Evolutionary conservation across 139 green algal genomes (phyloP).

Genomic region (Chlorella vulgaris): DNA sequence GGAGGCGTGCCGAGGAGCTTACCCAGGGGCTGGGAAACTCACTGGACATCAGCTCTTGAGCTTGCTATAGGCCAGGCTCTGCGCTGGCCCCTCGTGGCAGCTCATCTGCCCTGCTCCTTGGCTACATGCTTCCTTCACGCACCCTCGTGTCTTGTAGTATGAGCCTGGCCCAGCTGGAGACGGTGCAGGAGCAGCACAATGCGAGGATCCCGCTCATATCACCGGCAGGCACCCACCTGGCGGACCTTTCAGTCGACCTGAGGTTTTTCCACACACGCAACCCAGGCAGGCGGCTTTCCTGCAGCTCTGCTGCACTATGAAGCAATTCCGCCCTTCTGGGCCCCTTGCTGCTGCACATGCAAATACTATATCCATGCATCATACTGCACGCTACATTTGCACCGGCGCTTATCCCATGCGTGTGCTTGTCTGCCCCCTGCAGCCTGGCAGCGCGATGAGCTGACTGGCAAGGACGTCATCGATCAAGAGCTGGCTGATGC

Average conservation of each 20-base stretch:
- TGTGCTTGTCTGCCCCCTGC: background rate
- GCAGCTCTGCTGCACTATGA: too few relatives aligned
- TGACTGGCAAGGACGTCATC: background rate
- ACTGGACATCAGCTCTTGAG: too few relatives aligned
- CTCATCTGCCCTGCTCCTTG: background rate
- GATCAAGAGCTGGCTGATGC: background rate
- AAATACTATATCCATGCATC: background rate
- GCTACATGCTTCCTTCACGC: background rate
- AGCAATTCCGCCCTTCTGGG: too few relatives aligned
- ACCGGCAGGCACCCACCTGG: background rate
- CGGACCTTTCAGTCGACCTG: constrained; percentile 19
- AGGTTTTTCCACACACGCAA: constrained; percentile 24
- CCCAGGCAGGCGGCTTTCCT: background rate
- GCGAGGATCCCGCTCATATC: constrained; percentile 7
- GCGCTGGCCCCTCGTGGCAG: too few relatives aligned
- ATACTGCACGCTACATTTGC: too few relatives aligned
- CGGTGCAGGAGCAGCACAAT: background rate
- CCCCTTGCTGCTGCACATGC: background rate
- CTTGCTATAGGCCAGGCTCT: too few relatives aligned
- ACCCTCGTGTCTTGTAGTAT: background rate
- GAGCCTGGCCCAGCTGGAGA: constrained; percentile 4
- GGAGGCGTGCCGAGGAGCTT: too few relatives aligned
- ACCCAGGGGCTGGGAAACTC: too few relatives aligned
- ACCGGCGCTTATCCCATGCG: too few relatives aligned
- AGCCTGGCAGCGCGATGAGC: background rate